Evolutionary conservation across 129 eudicot species (phyloP).

Genomic region (Chrysanthemum seticuspe): DNA sequence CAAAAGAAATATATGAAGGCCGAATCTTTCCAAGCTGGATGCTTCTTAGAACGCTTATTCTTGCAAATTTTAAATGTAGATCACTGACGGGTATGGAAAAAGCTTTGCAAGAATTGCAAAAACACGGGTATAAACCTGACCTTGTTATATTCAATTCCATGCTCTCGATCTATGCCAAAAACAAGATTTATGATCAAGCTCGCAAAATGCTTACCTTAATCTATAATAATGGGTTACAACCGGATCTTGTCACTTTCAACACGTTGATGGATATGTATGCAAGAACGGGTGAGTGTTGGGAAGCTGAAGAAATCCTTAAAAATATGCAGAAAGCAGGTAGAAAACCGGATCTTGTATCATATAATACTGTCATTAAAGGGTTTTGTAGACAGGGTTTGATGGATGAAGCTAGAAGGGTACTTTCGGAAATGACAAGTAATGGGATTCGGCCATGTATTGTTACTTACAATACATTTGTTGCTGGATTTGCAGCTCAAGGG

Average conservation of each 20-base stretch:
- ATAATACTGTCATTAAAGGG: constrained; percentile 90
- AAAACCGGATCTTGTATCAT: constrained; percentile 88
- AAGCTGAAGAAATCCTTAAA: constrained; percentile 78
- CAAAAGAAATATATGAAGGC: constrained; percentile 71
- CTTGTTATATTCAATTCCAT: constrained; percentile 73
- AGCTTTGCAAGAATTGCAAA: constrained; percentile 68
- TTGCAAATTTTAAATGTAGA: constrained; percentile 78
- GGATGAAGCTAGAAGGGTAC: constrained; percentile 85
- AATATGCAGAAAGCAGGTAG: constrained; percentile 51
- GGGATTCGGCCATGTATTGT: constrained; percentile 90
- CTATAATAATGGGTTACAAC: constrained; percentile 66
- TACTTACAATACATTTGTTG: constrained; percentile 85
- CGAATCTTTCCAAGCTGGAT: constrained; percentile 84
- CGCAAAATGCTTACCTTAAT: constrained; percentile 59
- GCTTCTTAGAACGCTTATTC: constrained; percentile 80
- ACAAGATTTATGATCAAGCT: constrained; percentile 77
- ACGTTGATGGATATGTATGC: constrained; percentile 96
- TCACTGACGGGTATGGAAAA: constrained; percentile 74
- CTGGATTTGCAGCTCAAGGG: constrained; percentile 79
- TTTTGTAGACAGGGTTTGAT: constrained; percentile 91
- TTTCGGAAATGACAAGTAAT: constrained; percentile 75
- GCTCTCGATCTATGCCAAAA: constrained; percentile 78
- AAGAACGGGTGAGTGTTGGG: constrained; percentile 87
- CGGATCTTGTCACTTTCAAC: constrained; percentile 86
- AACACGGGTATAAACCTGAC: constrained; percentile 80